phyloP scores from a whole-genome alignment of 129 eudicot species.

The Centrapalus pauciflorus region DNA sequence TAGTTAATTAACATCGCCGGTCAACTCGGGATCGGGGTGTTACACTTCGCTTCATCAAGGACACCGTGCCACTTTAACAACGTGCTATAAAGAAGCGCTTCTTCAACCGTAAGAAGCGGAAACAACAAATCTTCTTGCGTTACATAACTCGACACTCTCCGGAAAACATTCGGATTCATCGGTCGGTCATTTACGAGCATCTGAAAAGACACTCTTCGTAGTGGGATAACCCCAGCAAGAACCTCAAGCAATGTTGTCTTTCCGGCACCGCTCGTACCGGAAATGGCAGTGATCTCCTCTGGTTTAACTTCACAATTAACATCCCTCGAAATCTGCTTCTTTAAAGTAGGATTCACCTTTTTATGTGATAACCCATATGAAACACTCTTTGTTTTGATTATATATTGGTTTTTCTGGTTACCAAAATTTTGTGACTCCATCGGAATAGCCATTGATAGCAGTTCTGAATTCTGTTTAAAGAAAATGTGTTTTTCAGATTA shows the following conservation, averaged over 20 bases:
- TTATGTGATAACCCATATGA: conserved; percentile 26
- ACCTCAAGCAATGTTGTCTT: conserved; percentile 49
- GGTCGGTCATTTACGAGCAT: conserved; percentile 34
- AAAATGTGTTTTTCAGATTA: too few relatives aligned
- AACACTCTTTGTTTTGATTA: conserved; percentile 28
- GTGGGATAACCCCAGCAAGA: conserved; percentile 34
- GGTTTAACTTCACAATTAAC: conserved; percentile 47
- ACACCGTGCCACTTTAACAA: conserved; percentile 30
- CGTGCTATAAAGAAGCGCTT: conserved; percentile 40
- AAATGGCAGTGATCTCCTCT: conserved; percentile 57
- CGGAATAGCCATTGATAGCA: conserved; percentile 33
- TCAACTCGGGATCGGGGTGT: too few relatives aligned
- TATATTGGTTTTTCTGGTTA: conserved; percentile 14
- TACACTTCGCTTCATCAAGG: background rate
- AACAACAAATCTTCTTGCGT: conserved; percentile 48
- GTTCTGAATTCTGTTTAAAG: too few relatives aligned
- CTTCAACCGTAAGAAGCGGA: conserved; percentile 55
- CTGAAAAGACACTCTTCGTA: conserved; percentile 19
- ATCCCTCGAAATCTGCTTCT: conserved; percentile 29
- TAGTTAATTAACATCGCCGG: too few relatives aligned
- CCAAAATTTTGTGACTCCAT: conserved; percentile 13
- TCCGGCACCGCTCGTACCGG: conserved; percentile 67
- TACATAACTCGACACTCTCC: conserved; percentile 38
- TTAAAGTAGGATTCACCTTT: background rate
- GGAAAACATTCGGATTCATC: conserved; percentile 19